Conservation (phyloP, 345 rosid species). For the Psidium friedrichsthalianum region DNA sequence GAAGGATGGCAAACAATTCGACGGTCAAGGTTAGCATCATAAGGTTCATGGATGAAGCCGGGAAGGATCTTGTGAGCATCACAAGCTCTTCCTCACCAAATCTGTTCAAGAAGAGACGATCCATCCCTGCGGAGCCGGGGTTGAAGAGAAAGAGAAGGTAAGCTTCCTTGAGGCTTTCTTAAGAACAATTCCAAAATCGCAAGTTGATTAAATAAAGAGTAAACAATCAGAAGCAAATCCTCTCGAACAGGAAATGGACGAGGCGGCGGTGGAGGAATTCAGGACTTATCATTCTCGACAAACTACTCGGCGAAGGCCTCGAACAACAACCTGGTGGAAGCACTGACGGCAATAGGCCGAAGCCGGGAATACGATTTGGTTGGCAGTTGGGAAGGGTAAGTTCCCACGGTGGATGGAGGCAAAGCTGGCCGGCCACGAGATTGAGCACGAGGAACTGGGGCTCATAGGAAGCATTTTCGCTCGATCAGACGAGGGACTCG, state of each 20-base stretch:
- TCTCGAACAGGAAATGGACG: constrained; percentile 42
- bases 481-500: constrained; percentile 15
- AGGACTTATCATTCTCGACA: constrained; percentile 26
- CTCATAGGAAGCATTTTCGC: constrained; percentile 37
- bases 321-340: constrained; percentile 32
- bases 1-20: constrained; percentile 67
- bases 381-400: constrained; percentile 64
- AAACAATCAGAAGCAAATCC: neutral
- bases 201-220: neutral
- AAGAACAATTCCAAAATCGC: neutral
- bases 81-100: constrained; percentile 23
- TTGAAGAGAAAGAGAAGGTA: constrained; percentile 40
- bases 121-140: constrained; percentile 38
- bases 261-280: constrained; percentile 36
- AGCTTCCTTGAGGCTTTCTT: neutral
- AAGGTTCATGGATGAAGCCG: constrained; percentile 25
- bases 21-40: constrained; percentile 40
- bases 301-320: constrained; percentile 38
- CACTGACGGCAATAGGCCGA: constrained; percentile 30
- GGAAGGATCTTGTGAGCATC: constrained; percentile 16
- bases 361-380: constrained; percentile 50
- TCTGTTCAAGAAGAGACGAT: constrained; percentile 13
- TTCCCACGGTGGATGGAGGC: constrained; percentile 43
- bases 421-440: constrained; percentile 34
- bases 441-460: constrained; percentile 44